phyloP scores from a whole-genome alignment of 305 asterid species.

The Fraxinus dipetala region DNA sequence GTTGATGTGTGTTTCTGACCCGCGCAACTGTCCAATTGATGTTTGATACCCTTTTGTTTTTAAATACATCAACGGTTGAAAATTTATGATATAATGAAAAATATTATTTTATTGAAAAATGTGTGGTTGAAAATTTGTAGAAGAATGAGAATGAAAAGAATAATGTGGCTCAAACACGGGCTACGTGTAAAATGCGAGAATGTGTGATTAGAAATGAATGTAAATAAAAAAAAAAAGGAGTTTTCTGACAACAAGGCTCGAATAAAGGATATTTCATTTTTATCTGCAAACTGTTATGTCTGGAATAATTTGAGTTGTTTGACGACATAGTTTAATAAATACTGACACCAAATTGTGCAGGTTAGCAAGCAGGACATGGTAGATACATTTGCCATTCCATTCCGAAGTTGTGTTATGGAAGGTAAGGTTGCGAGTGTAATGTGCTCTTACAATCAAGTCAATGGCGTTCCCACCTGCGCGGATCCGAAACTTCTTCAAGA shows the following conservation, averaged over 20 bases:
- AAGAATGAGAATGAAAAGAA: too few species aligned
- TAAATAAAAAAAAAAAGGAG: neutral
- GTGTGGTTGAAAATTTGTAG: too few species aligned
- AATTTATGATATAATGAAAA: too few species aligned
- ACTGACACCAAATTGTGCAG: slow-evolving; percentile 27
- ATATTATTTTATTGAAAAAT: too few species aligned
- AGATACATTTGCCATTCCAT: slow-evolving; percentile 76
- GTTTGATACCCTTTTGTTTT: neutral
- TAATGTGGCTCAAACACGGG: too few species aligned
- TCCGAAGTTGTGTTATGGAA: slow-evolving; percentile 70
- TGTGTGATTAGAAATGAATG: neutral
- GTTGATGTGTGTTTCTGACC: neutral
- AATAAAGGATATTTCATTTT: neutral
- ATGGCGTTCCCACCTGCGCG: slow-evolving; percentile 81
- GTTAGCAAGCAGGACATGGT: slow-evolving; percentile 72
- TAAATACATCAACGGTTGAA: too few species aligned
- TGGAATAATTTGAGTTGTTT: neutral
- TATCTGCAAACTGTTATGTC: neutral
- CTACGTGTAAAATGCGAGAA: too few species aligned
- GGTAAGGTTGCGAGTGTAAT: slow-evolving; percentile 89
- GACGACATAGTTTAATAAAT: neutral
- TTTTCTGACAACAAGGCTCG: neutral
- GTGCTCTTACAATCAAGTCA: slow-evolving; percentile 94
- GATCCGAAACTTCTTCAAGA: slow-evolving; percentile 68
- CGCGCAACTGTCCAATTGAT: neutral